Evolutionary conservation across 2,329 filamentous ascomycete species (phyloP).

Genomic region (Leptoxyphium fumago): DNA sequence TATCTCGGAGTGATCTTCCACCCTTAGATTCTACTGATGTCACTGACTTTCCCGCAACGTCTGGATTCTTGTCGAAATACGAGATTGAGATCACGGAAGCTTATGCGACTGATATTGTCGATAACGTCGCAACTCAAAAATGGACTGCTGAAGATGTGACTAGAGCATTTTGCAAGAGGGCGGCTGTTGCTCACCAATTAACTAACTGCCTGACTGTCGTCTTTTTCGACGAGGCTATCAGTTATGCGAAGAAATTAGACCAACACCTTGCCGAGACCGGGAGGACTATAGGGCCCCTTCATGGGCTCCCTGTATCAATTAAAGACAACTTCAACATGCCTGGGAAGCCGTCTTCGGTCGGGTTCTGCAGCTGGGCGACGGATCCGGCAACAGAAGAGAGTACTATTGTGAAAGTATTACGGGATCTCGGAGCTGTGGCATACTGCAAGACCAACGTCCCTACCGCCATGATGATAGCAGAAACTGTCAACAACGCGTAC

Average conservation of each 20-base stretch:
- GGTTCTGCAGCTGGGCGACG: constrained; percentile 47
- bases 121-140: constrained; percentile 24
- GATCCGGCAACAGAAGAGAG: constrained; percentile 43
- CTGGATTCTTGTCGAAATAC: constrained; percentile 43
- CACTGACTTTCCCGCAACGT: constrained; percentile 38
- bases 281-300: constrained; percentile 44
- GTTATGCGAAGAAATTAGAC: constrained; percentile 38
- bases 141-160: constrained; percentile 40
- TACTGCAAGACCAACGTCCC: constrained; percentile 59
- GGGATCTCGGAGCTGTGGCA: constrained; percentile 47
- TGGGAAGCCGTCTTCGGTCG: constrained; percentile 46
- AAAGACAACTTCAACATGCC: constrained; percentile 57
- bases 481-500: constrained; percentile 50
- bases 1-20: constrained; percentile 40
- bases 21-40: constrained; percentile 41
- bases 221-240: constrained; percentile 39
- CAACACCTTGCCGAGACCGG: constrained; percentile 32
- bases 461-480: constrained; percentile 55
- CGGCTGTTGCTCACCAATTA: constrained; percentile 40
- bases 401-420: constrained; percentile 42
- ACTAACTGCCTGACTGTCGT: constrained; percentile 46
- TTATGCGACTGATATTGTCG: constrained; percentile 26
- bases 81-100: constrained; percentile 37
- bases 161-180: constrained; percentile 39
- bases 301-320: constrained; percentile 51